These are phyloP conservation scores for Gigaspora rosea DNA, from an alignment of 192 early-diverging fungal genomes.

Conservation along the genomic window DNA sequence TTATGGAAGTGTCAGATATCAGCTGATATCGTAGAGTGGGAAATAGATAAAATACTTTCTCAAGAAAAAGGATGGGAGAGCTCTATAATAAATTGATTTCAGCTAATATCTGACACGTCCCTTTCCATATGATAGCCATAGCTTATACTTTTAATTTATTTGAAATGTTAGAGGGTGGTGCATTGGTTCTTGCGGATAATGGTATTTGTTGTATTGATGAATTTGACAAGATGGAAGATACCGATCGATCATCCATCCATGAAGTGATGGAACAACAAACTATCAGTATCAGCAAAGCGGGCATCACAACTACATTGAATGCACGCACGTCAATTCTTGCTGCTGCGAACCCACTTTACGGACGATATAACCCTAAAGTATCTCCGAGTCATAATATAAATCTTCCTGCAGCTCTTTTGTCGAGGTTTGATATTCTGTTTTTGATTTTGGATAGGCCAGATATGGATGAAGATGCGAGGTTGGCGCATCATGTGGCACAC, in stretches of 20 bases:
- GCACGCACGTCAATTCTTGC: conserved; percentile 94
- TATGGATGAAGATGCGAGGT: conserved; percentile 70
- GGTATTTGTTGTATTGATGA: conserved; percentile 99
- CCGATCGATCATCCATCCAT: conserved; percentile 94
- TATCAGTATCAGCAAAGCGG: conserved; percentile 96
- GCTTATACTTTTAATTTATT: background rate
- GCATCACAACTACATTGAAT: conserved; percentile 96
- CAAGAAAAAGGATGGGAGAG: too few species aligned
- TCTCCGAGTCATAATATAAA: conserved; percentile 96
- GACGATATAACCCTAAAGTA: conserved; percentile 88
- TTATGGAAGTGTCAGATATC: too few species aligned
- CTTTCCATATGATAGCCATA: background rate
- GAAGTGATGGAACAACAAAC: conserved; percentile 99
- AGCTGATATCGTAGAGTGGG: too few species aligned
- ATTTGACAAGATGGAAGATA: conserved; percentile 99
- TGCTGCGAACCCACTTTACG: conserved; percentile 95
- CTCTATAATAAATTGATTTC: too few species aligned
- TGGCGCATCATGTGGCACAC: conserved; percentile 90
- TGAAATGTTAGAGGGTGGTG: conserved; percentile 77
- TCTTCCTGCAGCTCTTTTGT: conserved; percentile 90
- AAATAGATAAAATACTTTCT: too few species aligned
- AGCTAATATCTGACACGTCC: background rate
- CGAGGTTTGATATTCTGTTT: conserved; percentile 92
- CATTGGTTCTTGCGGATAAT: conserved; percentile 95
- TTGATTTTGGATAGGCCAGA: conserved; percentile 87